Evolutionary conservation across 1,284 basidiomycete species (phyloP), one percentile per base, ranked within the genome.

Genomic region (Marasmius fiardii): DNA sequence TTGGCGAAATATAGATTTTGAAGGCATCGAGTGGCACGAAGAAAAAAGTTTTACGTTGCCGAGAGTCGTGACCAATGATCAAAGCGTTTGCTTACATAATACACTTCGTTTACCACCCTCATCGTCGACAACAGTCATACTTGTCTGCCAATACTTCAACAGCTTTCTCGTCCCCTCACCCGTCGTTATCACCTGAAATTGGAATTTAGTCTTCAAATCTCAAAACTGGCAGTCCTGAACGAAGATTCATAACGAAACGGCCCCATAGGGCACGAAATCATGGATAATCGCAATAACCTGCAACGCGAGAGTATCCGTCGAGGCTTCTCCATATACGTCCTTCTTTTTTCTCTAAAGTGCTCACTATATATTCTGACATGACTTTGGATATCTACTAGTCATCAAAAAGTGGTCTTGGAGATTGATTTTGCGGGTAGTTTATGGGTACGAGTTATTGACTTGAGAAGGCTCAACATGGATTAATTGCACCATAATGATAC

Each of bases 331-430:
- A 86, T 92, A 92, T 92, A 88, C 82, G 90, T 89, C 65, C 63
- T 70, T 64, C 69, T 66, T 64, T 61, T 58, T 65, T 65, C 61
- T 57, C 44, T 54, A 56, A 52, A 53, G 10, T 58, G 49, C 52
- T 43, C 48, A 49, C 45, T 24, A 50, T 33, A 47, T 44, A 59
- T 72, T 66, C 78, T 90, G 73, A 89, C 76, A 76, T 64, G n/a
- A 64, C 58, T 8, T 74, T 63, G 64, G 66, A 75, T 88, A 68
- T 86, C 70, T 85, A 90, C 88, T 86, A 90, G 88, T 75, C 91
- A 95, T 74, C 93, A 95, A 80, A 92, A 92, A 68, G 92, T 95
- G 52, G 90, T 92, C 58, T 75, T 95, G 61, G 92, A 95, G 74
- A 85, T 95, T 60, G 88, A 92, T 75, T 93, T 95, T 72, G 79